Evolutionary conservation across 176 grass and related monocot species (phyloP), one percentile per base, ranked within the genome.

Genomic region (Elaeis guineensis): DNA sequence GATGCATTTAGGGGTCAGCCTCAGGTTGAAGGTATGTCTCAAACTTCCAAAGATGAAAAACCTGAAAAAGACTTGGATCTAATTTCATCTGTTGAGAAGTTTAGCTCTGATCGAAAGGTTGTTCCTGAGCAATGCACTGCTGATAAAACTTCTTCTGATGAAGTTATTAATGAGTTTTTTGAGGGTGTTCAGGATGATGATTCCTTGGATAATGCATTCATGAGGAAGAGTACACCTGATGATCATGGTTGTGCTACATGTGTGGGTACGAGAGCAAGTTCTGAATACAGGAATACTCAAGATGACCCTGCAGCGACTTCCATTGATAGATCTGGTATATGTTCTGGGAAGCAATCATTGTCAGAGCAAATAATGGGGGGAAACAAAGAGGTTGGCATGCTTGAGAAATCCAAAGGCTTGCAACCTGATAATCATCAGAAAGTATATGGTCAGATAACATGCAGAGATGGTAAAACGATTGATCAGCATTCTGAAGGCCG

Each of bases 131-230:
- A 72, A 62, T 61, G 52, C 51, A 71, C 57, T 56, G 51, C 49
- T 57, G 60, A 50, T 39, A 63, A 76, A n/a, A 78, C 78, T 26
- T 59, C 82, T 58, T 70, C 71, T 9, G 73, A 72, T 51, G 75
- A 73, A 82, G 59, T 28, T 77, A 63, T 54, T 86, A 57, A 15
- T 51, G 74, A 48, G 59, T 75, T 82, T 77, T 75, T 86, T 50
- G 69, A 77, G 69, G 49, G 51, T 11, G 75, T 82, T 50, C 69
- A 74, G 18, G 59, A 39, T 73, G 76, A 66, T 4, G 29, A 16
- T 70, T 70, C 72, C 76, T 66, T 79, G 71, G 76, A 82, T 17
- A 77, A 77, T 61, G 28, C 50, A 20, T 76, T 70, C 26, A 73
- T 66, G 4, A 28, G 4, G 35, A 60, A 39, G 51, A 63, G 25